Evolutionary conservation across 2,329 filamentous ascomycete species (phyloP), one percentile per base, ranked within the genome.

Genomic region (Chrysosporium queenslandicum): DNA sequence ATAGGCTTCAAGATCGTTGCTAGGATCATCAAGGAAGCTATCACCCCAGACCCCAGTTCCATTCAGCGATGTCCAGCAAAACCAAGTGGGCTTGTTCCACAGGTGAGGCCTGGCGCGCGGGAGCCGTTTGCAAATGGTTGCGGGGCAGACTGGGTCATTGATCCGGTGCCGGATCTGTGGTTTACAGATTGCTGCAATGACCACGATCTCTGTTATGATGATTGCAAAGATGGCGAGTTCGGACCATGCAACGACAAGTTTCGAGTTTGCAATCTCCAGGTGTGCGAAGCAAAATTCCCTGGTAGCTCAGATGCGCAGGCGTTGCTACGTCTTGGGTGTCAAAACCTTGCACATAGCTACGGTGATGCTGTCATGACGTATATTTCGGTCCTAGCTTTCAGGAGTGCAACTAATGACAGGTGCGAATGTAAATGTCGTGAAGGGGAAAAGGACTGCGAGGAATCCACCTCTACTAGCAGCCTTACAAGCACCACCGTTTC

Each of bases 31-130:
- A 43, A 43, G 40, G 40, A 43, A n/a, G 40, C 40, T 14, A 43
- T 43, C 40, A 43, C 40, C 29, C 40, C 40, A 27, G 40, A 43
- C 20, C 40, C 40, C 3, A 43, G 40, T 12, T 43, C 40, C 2
- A 43, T 43, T 43, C 40, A 43, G 40, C 40, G 40, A 29, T 43
- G 40, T 43, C 40, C 40, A n/a, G 40, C 40, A 27, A 43, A 21
- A n/a, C 40, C 40, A 25, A 43, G 21, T 25, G 40, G 40, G 14
- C 40, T 43, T n/a, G 5, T 27, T 43, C 21, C 40, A 43, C 40
- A 12, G 40, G 40, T 43, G 9, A 12, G 21, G n/a, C 40, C 40
- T 27, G 40, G 40, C 11, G 40, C 40, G 40, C 40, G 40, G 21
- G 40, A 43, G 29, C 40, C 40, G 12, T 43, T 23, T 2, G 27